These are phyloP conservation scores for Suillus spraguei DNA, from an alignment of 768 basidiomycete species.

Conservation along the genomic window DNA sequence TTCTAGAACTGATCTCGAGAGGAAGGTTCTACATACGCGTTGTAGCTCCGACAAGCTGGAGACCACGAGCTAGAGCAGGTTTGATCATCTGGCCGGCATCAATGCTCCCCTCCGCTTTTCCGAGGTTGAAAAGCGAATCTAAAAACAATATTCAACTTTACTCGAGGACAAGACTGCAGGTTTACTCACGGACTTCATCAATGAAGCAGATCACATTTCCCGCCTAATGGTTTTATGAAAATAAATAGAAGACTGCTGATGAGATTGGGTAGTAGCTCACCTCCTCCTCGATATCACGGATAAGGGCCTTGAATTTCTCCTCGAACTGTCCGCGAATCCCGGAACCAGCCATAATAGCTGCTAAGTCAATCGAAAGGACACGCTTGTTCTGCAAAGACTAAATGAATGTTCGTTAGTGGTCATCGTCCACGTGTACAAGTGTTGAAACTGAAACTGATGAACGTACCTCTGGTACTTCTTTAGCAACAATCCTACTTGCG, in stretches of 20 bases:
- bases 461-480: slow-evolving; percentile 87
- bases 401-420: slow-evolving; percentile 4
- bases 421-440: neutral
- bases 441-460: neutral
- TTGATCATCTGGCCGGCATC: slow-evolving; percentile 96
- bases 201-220: slow-evolving; percentile 91
- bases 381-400: slow-evolving; percentile 86
- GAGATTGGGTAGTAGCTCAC: slow-evolving; percentile 39
- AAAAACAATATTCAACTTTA: neutral
- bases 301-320: slow-evolving; percentile 87
- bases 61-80: slow-evolving; percentile 83
- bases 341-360: slow-evolving; percentile 85
- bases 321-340: slow-evolving; percentile 93
- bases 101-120: slow-evolving; percentile 89
- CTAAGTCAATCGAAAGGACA: slow-evolving; percentile 85
- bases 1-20: neutral
- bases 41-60: slow-evolving; percentile 89
- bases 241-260: slow-evolving; percentile 18
- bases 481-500: slow-evolving; percentile 82
- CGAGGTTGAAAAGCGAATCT: slow-evolving; percentile 86
- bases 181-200: slow-evolving; percentile 84
- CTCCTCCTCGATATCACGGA: slow-evolving; percentile 90
- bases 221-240: slow-evolving; percentile 36
- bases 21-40: slow-evolving; percentile 57
- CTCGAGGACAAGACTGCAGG: neutral